Conservation (phyloP, 192 early-diverging fungal genomes). For the Coemansia sp. region DNA sequence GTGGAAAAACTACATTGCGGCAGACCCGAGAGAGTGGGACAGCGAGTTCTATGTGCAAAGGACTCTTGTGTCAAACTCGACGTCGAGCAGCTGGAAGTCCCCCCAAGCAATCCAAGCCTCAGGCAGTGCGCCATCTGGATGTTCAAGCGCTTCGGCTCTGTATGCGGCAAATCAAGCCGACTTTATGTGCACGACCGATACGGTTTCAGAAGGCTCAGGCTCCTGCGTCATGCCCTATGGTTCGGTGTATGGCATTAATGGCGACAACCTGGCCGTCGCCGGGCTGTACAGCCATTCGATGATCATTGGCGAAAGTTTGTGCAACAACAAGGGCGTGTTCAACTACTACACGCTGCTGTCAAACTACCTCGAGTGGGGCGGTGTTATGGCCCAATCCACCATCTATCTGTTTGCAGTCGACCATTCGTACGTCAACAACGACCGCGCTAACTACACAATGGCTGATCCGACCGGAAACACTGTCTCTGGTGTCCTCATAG, state of each 20-base stretch:
- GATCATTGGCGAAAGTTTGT: constrained; percentile 33
- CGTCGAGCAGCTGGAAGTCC: constrained; percentile 8
- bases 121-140: constrained; percentile 14
- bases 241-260: constrained; percentile 31
- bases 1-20: constrained; percentile 50
- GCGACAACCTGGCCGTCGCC: constrained; percentile 38
- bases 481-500: constrained; percentile 21
- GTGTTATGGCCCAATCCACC: constrained; percentile 32
- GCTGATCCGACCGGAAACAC: constrained; percentile 12
- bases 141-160: constrained; percentile 20
- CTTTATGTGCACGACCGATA: constrained; percentile 32
- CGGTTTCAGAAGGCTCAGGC: neutral
- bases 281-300: constrained; percentile 50
- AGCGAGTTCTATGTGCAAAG: constrained; percentile 30
- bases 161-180: constrained; percentile 32
- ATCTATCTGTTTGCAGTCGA: constrained; percentile 44
- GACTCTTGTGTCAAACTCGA: neutral
- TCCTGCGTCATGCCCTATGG: constrained; percentile 32
- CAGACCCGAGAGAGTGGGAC: constrained; percentile 37
- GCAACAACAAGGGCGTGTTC: constrained; percentile 22
- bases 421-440: constrained; percentile 39
- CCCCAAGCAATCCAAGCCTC: constrained; percentile 13
- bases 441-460: constrained; percentile 41
- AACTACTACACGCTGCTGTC: constrained; percentile 48
- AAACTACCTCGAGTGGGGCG: constrained; percentile 51